phyloP scores from a whole-genome alignment of 1,284 basidiomycete species.

The Tetrapyrgos nigripes region DNA sequence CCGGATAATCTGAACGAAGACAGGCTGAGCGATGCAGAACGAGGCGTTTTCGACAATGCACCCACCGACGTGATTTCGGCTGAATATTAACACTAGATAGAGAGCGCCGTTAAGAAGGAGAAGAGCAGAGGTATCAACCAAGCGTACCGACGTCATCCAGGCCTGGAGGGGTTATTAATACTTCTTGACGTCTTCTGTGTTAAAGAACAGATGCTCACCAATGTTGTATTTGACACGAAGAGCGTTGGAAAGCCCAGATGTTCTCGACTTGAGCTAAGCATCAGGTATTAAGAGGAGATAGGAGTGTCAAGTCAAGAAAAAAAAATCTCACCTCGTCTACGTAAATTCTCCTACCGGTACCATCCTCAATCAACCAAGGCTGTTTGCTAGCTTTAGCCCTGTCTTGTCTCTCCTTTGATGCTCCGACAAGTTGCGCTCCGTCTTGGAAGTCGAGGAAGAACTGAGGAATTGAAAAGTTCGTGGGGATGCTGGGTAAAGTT shows the following conservation, averaged over 20 bases:
- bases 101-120: background rate
- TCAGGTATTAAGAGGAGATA: background rate
- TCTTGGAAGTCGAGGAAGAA: constrained; percentile 71
- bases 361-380: constrained; percentile 67
- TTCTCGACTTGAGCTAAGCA: constrained; percentile 53
- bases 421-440: constrained; percentile 36
- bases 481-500: constrained; percentile 59
- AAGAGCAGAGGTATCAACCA: background rate
- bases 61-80: constrained; percentile 71
- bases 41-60: constrained; percentile 27
- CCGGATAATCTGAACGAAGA: constrained; percentile 62
- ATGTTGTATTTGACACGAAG: constrained; percentile 49
- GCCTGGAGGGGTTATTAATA: too few relatives aligned
- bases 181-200: too few relatives aligned
- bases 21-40: background rate
- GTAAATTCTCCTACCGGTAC: constrained; percentile 48
- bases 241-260: constrained; percentile 59
- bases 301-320: background rate
- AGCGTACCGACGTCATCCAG: constrained; percentile 57
- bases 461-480: constrained; percentile 68
- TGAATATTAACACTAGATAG: constrained; percentile 59
- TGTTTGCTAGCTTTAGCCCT: constrained; percentile 31
- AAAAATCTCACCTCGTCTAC: constrained; percentile 48
- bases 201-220: constrained; percentile 32
- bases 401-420: constrained; percentile 32